A percentile compares a stretch with the other conserved stretches of the same genome.
Conservation (phyloP, 441 rosid species). For the Adansonia grandidieri region DNA sequence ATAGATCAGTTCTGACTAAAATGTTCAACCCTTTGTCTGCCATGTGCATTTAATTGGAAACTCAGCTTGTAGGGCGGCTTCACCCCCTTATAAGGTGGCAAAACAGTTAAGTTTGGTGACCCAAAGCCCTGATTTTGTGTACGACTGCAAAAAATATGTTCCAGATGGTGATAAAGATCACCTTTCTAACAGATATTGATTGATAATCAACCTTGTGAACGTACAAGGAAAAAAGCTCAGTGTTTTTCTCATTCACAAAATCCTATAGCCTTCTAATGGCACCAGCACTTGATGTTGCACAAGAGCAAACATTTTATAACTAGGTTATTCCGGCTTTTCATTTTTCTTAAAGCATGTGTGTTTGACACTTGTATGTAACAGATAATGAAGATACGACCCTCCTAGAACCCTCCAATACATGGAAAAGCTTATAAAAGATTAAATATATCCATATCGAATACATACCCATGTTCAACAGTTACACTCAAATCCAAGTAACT, state of each 20-base stretch:
- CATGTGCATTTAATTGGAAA: conserved; percentile 44
- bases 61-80: conserved; percentile 33
- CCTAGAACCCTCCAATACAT: neutral
- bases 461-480: neutral
- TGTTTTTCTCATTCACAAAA: neutral
- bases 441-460: neutral
- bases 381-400: neutral
- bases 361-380: too few species aligned
- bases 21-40: conserved; percentile 16
- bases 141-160: neutral
- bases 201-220: neutral
- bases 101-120: conserved; percentile 23
- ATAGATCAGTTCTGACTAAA: conserved; percentile 12
- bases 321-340: too few species aligned
- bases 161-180: neutral
- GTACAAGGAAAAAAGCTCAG: neutral
- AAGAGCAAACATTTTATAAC: too few species aligned
- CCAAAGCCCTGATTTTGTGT: neutral
- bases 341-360: too few species aligned
- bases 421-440: too few species aligned
- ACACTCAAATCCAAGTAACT: neutral
- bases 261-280: neutral
- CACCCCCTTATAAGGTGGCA: conserved; percentile 27
- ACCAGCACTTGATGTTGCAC: too few species aligned
- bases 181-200: neutral